Evolutionary conservation across 176 grass and related monocot species (phyloP), one percentile per base, ranked within the genome.

Genomic region (Elaeis guineensis): DNA sequence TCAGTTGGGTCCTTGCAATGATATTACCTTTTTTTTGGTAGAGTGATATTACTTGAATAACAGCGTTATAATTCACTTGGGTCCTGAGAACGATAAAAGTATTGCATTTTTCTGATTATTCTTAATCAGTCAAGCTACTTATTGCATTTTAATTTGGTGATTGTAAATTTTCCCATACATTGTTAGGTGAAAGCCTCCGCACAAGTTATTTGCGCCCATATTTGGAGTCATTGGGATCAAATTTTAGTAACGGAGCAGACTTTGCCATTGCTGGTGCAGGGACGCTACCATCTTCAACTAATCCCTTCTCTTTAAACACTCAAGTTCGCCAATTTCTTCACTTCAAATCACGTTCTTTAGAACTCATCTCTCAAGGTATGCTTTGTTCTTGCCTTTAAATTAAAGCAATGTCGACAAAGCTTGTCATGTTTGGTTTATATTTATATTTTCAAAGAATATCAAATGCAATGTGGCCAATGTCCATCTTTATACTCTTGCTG

Each of bases 321-420:
- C 84, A 87, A 29, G 75, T 82, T 0, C 61, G 62, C 19, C 84
- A 87, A 50, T 82, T 87, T 60, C 79, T 81, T 32, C 79, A 79
- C 55, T 87, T 87, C 61, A 87, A 57, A 59, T 78, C 69, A 44
- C 79, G 72, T 51, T 82, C 79, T 15, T 64, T 64, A 55, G 70
- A 87, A 17, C 74, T 87, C 50, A 55, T 52, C 17, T 66, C 61
- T 5, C 57, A 50, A 69, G 80, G 80, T 77, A 19, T 30, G 5
- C 28, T 30, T 30, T 0, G 5, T 30, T 3, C 25, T 52, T 49
- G 32, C 32, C 32, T 8, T 35, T 35, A 9, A 4, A 35, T 35
- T 35, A 9, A 4, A 35, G 7, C 32, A 35, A 35, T 9, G 32
- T 4, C 8, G 7, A 35, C 32, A 35, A 35, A 35, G 6, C 32